Percentiles rank a stretch among this genome's conserved stretches.
Conservation (phyloP, 208 protist species). For the Trichomonas tenax region DNA sequence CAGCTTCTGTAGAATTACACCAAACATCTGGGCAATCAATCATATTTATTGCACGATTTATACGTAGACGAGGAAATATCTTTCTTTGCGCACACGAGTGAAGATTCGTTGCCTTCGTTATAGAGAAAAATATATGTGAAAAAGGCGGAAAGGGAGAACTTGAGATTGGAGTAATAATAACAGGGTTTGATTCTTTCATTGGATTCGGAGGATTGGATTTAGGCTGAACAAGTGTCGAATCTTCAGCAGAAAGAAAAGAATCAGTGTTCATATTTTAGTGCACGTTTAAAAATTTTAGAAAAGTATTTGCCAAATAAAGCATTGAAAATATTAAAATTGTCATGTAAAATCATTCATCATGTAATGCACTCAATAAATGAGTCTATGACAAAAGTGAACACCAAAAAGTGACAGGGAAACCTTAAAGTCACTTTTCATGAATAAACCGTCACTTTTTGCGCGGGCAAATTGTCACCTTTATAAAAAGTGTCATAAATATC, state of each 20-base stretch:
- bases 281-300: background rate
- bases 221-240: background rate
- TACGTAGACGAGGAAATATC: background rate
- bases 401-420: no score
- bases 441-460: no score
- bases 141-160: background rate
- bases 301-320: no score
- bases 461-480: no score
- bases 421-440: no score
- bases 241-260: background rate
- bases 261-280: background rate
- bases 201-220: background rate
- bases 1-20: background rate
- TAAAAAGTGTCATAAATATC: no score
- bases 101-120: background rate
- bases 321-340: no score
- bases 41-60: background rate
- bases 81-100: background rate
- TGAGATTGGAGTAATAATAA: background rate
- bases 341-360: no score
- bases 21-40: background rate
- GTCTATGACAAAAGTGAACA: no score
- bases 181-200: background rate
- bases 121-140: background rate
- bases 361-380: no score